Evolutionary conservation across 805 yeast genomes (phyloP).

Genomic region (Debaryomyces castellii): DNA sequence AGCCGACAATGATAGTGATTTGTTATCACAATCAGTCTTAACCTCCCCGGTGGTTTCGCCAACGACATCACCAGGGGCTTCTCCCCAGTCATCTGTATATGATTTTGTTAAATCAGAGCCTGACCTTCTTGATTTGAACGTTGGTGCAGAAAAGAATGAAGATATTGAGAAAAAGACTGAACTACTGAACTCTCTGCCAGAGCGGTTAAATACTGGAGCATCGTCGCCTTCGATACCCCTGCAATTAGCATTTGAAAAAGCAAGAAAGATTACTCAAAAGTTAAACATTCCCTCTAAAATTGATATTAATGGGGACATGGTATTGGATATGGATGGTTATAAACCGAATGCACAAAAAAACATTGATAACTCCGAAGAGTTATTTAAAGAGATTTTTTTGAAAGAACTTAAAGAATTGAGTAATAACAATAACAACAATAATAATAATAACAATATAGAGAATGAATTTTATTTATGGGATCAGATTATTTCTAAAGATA

Average conservation of each 20-base stretch:
- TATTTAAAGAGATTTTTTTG: slow-evolving; percentile 66
- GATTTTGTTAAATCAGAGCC: slow-evolving; percentile 22
- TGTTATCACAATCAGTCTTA: slow-evolving; percentile 73
- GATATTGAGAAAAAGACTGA: slow-evolving; percentile 32
- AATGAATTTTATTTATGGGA: slow-evolving; percentile 33
- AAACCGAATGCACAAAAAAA: slow-evolving; percentile 76
- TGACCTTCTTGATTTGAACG: slow-evolving; percentile 36
- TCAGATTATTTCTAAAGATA: slow-evolving; percentile 50
- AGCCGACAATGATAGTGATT: slow-evolving; percentile 54
- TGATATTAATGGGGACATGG: slow-evolving; percentile 85
- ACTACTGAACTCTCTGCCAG: slow-evolving; percentile 16
- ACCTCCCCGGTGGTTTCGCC: slow-evolving; percentile 85
- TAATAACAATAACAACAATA: slow-evolving; percentile 3
- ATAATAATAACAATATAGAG: slow-evolving; percentile 11
- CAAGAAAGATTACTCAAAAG: slow-evolving; percentile 61
- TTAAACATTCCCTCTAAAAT: slow-evolving; percentile 85
- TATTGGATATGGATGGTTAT: slow-evolving; percentile 94
- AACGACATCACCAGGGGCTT: slow-evolving; percentile 56
- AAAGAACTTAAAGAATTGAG: slow-evolving; percentile 58
- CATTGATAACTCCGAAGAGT: slow-evolving; percentile 71
- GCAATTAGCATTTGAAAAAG: slow-evolving; percentile 54
- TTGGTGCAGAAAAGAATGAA: slow-evolving; percentile 5
- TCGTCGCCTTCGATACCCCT: slow-evolving; percentile 22
- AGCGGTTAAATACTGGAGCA: slow-evolving; percentile 11
- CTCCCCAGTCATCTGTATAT: slow-evolving; percentile 18